Conservation (phyloP, 1,284 basidiomycete genomes). For the Takashimella tepidaria region DNA sequence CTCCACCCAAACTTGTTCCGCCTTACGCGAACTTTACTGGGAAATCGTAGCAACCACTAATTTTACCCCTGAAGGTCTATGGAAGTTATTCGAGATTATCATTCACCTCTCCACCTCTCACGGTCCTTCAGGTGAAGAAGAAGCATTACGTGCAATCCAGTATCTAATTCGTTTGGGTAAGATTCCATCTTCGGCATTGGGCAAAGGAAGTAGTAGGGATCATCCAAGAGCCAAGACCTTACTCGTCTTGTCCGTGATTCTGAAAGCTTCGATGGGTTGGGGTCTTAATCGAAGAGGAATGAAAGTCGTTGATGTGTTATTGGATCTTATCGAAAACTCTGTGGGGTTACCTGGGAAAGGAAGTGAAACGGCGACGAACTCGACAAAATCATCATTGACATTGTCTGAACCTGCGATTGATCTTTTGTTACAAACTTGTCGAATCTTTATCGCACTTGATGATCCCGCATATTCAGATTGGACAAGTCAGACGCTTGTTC, state of each 20-base stretch:
- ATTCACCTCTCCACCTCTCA: constrained; percentile 11
- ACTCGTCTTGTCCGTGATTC: constrained; percentile 15
- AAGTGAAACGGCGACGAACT: not conserved
- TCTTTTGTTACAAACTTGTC: constrained; percentile 9
- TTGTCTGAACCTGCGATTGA: constrained; percentile 1
- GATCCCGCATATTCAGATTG: not conserved
- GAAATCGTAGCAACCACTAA: constrained; percentile 10
- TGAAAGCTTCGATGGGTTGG: constrained; percentile 11
- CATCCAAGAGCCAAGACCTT: constrained; percentile 15
- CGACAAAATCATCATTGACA: not conserved
- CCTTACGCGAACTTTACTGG: constrained; percentile 15
- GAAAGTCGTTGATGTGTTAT: constrained; percentile 11
- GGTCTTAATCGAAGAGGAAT: constrained; percentile 9
- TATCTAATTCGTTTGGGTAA: constrained; percentile 18
- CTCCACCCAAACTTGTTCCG: constrained; percentile 4
- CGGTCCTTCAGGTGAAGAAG: constrained; percentile 1
- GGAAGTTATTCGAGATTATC: constrained; percentile 18
- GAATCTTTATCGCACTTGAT: constrained; percentile 1
- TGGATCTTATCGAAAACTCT: constrained; percentile 12
- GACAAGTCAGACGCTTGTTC: constrained; percentile 7
- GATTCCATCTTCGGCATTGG: constrained; percentile 11
- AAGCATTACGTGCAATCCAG: constrained; percentile 16
- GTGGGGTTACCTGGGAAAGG: not conserved
- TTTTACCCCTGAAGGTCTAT: constrained; percentile 13
- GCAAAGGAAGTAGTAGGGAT: not conserved